Evolutionary conservation across 768 basidiomycete species (phyloP).

Genomic region (Chalciporus piperatus): DNA sequence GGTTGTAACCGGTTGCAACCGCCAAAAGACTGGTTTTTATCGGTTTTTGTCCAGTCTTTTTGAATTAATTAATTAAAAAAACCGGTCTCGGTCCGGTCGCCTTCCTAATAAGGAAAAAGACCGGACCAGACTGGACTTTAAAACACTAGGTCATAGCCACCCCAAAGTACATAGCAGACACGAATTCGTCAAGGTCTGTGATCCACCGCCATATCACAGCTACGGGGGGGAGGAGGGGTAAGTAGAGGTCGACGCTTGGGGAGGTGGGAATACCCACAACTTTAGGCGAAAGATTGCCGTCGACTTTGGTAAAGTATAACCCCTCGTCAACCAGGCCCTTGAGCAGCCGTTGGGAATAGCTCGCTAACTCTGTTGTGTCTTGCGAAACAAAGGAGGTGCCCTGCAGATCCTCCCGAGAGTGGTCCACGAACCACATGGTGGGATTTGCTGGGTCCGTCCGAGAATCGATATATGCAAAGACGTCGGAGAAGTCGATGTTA

Average conservation of each 20-base stretch:
- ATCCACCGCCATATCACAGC: constrained; percentile 8
- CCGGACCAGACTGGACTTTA: too few relatives aligned
- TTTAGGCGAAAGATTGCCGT: background rate
- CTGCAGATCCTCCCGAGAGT: background rate
- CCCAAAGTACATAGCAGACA: constrained; percentile 8
- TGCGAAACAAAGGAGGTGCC: background rate
- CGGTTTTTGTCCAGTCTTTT: too few relatives aligned
- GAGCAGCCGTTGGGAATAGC: background rate
- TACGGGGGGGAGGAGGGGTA: too few relatives aligned
- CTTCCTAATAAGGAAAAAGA: too few relatives aligned
- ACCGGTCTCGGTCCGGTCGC: too few relatives aligned
- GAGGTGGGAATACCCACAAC: too few relatives aligned
- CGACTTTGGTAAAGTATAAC: background rate
- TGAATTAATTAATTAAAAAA: too few relatives aligned
- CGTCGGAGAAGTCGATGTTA: background rate
- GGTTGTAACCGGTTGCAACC: too few relatives aligned
- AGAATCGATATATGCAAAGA: background rate
- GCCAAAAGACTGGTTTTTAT: too few relatives aligned
- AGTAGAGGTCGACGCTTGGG: background rate
- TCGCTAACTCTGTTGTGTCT: background rate
- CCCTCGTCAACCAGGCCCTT: background rate
- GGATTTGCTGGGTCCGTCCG: background rate
- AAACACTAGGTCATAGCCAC: constrained; percentile 8
- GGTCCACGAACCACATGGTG: background rate
- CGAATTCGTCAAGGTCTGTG: constrained; percentile 1